Evolutionary conservation across 148 eudicot species (phyloP), one percentile per base, ranked within the genome.

Genomic region (Chenopodium berlandieri): DNA sequence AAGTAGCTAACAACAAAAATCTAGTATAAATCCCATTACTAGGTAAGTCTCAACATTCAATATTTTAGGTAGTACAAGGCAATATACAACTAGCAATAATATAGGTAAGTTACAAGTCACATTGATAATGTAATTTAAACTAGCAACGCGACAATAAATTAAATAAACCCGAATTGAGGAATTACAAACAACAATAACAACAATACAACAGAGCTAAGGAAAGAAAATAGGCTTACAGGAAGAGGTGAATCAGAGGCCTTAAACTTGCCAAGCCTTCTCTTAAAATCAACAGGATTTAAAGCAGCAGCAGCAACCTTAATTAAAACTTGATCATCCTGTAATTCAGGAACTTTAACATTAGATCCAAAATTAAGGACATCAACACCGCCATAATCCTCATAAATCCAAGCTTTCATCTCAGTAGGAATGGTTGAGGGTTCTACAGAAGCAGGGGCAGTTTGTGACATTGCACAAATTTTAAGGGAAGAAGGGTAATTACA

Each of bases 231-330:
- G 8, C 56, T 86, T 85, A 96, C 99, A 81, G 99, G 99, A 75
- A 92, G 94, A 86, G 94, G 93, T 13, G 98, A 96, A 66, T 94
- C 99, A 71, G 97, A 82, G 84, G 95, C 93, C 97, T 96, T 96
- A 73, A 94, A 92, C 79, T 92, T 90, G 9, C 97, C 98, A 1
- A 87, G 72, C 19, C 98, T 86, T 80, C 99, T 82, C 90, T 94
- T 94, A 86, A 83, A 90, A 85, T 96, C 99, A 77, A 96, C 91
- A 83, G 99, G 99, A 67, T 96, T 96, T 22, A 96, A 83, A 82
- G 92, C 97, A 83, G 98, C 98, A 44, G 97, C 99, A 78, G 20
- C 86, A 62, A 96, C 99, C 88, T 90, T 94, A 71, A 96, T 58
- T 91, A 96, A 88, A 1, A 96, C 99, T 81, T 94, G 92, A 75